Evolutionary conservation across 2,329 filamentous ascomycete genomes (phyloP).

Genomic region (Zalaria sp.): DNA sequence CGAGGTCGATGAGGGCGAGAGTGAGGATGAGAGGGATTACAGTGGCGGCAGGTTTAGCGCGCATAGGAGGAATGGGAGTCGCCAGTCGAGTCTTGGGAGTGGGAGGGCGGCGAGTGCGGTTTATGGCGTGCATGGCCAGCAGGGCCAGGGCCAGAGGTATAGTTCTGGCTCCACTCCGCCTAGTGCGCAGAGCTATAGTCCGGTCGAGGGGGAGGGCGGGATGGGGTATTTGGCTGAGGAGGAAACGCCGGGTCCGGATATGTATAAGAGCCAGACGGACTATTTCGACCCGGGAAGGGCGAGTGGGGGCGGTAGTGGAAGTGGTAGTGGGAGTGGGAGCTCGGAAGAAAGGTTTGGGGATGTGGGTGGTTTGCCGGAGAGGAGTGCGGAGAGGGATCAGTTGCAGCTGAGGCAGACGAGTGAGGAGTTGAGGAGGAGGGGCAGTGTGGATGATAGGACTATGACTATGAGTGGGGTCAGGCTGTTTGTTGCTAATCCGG

Average conservation of each 20-base stretch:
- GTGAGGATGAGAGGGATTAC: slow-evolving; percentile 51
- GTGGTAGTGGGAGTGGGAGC: slow-evolving; percentile 27
- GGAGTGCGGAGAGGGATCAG: slow-evolving; percentile 21
- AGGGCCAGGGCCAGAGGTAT: neutral
- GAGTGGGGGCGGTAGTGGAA: slow-evolving; percentile 27
- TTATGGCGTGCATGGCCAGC: too few relatives aligned
- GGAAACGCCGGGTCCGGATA: slow-evolving; percentile 29
- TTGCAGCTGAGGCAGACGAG: slow-evolving; percentile 51
- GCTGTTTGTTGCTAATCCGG: slow-evolving; percentile 77
- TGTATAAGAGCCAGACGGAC: slow-evolving; percentile 17
- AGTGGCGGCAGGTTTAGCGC: slow-evolving; percentile 28
- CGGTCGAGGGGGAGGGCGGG: slow-evolving; percentile 14
- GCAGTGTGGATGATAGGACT: slow-evolving; percentile 72
- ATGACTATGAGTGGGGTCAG: slow-evolving; percentile 56
- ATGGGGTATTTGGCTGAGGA: slow-evolving; percentile 27
- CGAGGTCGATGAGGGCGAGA: slow-evolving; percentile 81
- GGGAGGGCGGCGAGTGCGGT: too few relatives aligned
- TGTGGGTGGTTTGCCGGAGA: slow-evolving; percentile 36
- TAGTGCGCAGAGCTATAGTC: slow-evolving; percentile 22
- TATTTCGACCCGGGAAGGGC: slow-evolving; percentile 29
- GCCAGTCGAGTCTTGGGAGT: slow-evolving; percentile 47
- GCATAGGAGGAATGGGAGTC: slow-evolving; percentile 60
- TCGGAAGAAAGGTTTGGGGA: slow-evolving; percentile 40
- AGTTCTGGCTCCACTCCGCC: slow-evolving; percentile 41
- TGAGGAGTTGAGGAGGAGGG: slow-evolving; percentile 60